Conservation (phyloP, 495 filamentous ascomycete species). For the Aspergillus homomorphus region DNA sequence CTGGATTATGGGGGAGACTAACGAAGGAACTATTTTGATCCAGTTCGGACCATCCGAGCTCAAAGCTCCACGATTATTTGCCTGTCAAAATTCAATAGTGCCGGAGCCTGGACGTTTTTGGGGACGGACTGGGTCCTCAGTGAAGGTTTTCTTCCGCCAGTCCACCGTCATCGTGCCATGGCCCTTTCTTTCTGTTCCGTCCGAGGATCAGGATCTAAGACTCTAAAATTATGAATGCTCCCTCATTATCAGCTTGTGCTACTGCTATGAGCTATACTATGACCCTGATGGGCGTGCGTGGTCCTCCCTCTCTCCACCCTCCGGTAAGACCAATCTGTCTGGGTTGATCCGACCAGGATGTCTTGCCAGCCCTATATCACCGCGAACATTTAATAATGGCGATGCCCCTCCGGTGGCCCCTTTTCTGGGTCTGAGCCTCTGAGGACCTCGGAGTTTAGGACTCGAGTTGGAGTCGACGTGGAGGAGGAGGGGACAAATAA, state of each 20-base stretch:
- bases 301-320: too few species aligned
- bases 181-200: neutral
- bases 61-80: conserved; percentile 5
- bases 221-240: neutral
- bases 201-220: too few species aligned
- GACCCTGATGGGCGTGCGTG: too few species aligned
- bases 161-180: conserved; percentile 16
- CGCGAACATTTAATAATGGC: neutral
- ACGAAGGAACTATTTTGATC: conserved; percentile 14
- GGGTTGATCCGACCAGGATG: too few species aligned
- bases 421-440: neutral
- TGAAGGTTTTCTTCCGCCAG: conserved; percentile 9
- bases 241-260: too few species aligned
- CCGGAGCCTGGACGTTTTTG: conserved; percentile 21
- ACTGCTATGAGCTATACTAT: too few species aligned
- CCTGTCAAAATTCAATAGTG: conserved; percentile 29
- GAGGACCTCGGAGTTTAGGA: neutral
- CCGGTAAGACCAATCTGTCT: neutral
- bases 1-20: conserved; percentile 3
- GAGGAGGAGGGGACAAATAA: neutral
- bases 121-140: conserved; percentile 9
- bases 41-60: conserved; percentile 8
- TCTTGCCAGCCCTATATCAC: neutral
- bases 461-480: neutral
- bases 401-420: too few species aligned